phyloP scores from a whole-genome alignment of 2,329 filamentous ascomycete genomes.

The Diaporthe sp. region DNA sequence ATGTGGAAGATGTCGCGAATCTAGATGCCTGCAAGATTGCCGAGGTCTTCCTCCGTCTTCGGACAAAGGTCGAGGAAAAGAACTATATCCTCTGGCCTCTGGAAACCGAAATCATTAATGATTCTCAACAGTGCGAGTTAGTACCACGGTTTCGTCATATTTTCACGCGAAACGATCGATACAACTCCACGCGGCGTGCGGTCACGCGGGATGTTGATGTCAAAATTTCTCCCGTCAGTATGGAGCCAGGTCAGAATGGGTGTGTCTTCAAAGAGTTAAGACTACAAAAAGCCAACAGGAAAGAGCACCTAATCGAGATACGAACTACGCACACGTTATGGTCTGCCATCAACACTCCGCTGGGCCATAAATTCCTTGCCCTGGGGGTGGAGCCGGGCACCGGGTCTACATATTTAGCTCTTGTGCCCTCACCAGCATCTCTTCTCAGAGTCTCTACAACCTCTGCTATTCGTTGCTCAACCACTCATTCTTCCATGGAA shows the following conservation, averaged over 20 bases:
- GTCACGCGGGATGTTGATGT: conserved; percentile 28
- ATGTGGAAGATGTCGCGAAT: conserved; percentile 28
- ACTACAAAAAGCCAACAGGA: not conserved
- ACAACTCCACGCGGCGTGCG: conserved; percentile 36
- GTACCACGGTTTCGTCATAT: conserved; percentile 41
- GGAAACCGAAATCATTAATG: conserved; percentile 42
- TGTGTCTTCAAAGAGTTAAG: not conserved
- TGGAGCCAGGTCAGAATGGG: not conserved
- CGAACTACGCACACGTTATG: not conserved
- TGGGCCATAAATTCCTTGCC: not conserved
- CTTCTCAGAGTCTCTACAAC: not conserved
- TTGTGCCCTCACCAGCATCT: not conserved
- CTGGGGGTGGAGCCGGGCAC: not conserved
- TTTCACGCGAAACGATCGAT: conserved; percentile 33
- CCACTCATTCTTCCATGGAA: not conserved
- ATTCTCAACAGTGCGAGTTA: conserved; percentile 36
- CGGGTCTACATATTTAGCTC: not conserved
- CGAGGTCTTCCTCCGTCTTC: conserved; percentile 33
- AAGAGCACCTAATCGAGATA: not conserved
- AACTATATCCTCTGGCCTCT: conserved; percentile 40
- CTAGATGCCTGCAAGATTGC: not conserved
- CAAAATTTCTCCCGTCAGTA: not conserved
- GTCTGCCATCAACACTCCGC: not conserved
- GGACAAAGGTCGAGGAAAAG: conserved; percentile 24
- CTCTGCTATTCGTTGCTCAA: not conserved